These are phyloP conservation scores for Hanseniaspora taiwanica DNA, from an alignment of 805 yeast genomes.

Conservation along the genomic window DNA sequence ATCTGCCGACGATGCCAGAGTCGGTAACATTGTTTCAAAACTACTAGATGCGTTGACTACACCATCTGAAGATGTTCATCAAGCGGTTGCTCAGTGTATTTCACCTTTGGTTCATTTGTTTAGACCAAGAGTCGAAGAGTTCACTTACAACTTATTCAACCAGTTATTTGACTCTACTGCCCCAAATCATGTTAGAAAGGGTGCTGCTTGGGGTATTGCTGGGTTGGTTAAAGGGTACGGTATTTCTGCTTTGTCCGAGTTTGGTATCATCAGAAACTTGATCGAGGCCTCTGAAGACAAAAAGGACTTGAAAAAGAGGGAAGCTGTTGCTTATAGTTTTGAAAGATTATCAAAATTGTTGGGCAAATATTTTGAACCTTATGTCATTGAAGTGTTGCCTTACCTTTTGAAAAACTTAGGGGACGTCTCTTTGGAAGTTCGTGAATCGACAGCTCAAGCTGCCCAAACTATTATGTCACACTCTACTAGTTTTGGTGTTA, in stretches of 20 bases:
- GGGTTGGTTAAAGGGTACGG: conserved; percentile 91
- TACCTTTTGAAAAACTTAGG: conserved; percentile 70
- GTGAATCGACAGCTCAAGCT: conserved; percentile 80
- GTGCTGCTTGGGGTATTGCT: conserved; percentile 93
- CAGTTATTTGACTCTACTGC: conserved; percentile 37
- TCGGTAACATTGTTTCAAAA: conserved; percentile 51
- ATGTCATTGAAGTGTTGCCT: conserved; percentile 80
- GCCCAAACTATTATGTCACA: conserved; percentile 79
- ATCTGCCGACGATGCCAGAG: conserved; percentile 48
- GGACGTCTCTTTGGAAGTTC: conserved; percentile 71
- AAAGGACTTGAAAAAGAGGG: conserved; percentile 58
- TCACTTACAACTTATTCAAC: conserved; percentile 45
- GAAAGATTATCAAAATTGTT: conserved; percentile 71
- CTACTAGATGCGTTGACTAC: conserved; percentile 65
- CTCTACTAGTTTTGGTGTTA: conserved; percentile 87
- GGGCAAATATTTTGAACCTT: conserved; percentile 81
- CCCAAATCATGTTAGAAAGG: conserved; percentile 49
- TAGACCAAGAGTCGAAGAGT: conserved; percentile 33
- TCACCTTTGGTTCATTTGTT: conserved; percentile 66
- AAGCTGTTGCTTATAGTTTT: conserved; percentile 77
- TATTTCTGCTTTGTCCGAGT: conserved; percentile 57
- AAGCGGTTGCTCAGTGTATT: conserved; percentile 73
- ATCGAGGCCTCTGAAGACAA: conserved; percentile 81
- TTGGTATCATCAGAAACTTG: conserved; percentile 62
- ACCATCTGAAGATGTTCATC: conserved; percentile 83